Evolutionary conservation across 257 asterid genomes (phyloP).

Genomic region (Jaltomata sinuosa): DNA sequence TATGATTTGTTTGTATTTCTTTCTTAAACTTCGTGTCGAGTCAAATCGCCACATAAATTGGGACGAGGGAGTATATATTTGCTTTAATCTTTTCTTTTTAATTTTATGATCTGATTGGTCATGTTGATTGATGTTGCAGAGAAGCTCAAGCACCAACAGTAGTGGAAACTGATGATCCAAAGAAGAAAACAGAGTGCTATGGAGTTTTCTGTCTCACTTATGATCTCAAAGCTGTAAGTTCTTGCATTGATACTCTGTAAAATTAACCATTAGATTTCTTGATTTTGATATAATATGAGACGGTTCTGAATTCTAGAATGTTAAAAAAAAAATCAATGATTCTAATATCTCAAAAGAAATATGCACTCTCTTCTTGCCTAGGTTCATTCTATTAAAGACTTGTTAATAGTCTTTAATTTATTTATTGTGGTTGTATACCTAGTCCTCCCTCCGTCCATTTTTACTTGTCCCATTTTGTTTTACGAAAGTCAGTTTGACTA

Average conservation of each 20-base stretch:
- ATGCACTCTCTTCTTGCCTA: too few species aligned
- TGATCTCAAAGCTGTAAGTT: slow-evolving; percentile 91
- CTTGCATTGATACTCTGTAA: neutral
- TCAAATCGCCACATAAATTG: neutral
- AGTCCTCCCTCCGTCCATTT: too few species aligned
- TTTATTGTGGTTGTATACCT: too few species aligned
- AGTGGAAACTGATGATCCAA: slow-evolving; percentile 48
- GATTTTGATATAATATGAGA: neutral
- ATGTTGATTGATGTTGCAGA: slow-evolving; percentile 24
- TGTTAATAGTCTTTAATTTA: too few species aligned
- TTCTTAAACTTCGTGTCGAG: neutral
- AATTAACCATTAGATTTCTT: neutral
- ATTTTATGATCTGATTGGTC: neutral
- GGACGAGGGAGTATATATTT: neutral
- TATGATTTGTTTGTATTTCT: neutral
- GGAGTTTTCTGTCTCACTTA: slow-evolving; percentile 97
- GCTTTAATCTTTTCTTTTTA: neutral
- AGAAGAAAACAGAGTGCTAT: slow-evolving; percentile 77
- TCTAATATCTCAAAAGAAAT: too few species aligned
- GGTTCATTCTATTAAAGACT: too few species aligned
- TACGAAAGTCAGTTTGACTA: too few species aligned
- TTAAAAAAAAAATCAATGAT: too few species aligned
- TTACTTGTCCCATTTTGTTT: too few species aligned
- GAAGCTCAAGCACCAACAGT: slow-evolving; percentile 65
- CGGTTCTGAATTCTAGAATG: too few species aligned